Evolutionary conservation across 441 rosid genomes (phyloP), one percentile per base, ranked within the genome.

Genomic region (Hura crepitans): DNA sequence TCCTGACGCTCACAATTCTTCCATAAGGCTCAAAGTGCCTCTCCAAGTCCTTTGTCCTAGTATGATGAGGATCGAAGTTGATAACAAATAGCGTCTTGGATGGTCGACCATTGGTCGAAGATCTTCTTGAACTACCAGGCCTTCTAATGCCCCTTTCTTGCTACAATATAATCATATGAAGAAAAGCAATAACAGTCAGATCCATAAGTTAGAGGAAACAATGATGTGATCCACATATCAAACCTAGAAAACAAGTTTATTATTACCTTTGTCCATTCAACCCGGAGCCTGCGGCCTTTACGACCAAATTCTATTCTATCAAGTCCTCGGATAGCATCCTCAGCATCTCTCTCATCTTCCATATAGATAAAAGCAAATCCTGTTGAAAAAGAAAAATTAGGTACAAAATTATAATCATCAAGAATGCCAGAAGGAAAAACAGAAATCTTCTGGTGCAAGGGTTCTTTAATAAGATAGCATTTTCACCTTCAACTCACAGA

Each of bases 331-430:
- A 94, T 90, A 25, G 97, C 97, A 87, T 94, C 92, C 69, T 89
- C 96, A 63, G 94, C 99, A 85, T 94, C 99, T 79, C 96, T 90
- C 79, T 94, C 99, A 80, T 90, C 96, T 68, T 94, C 97, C 97
- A 94, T 92, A 60, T 90, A 94, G 59, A 94, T 81, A 65, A 94
- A 94, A 65, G 97, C 99, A 84, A 90, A 92, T 27, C 99, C 97
- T 92, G 79, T 17, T 35, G 75, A 30, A 74, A 42, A 30, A 42
- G 46, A 58, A 39, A 70, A 45, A 39, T 62, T 18, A 65, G 65
- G 59, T 59, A 43, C 28, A 39, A 55, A 31, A 37, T 28, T 11
- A 50, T 39, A 69, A 30, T 11, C 37, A 30, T 11, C 37, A 57
- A 6, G 5, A 39, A 42, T 13, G 37, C 46, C 65, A 47, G 69